Base-by-base conservation (phyloP, 495 filamentous ascomycete species). In the Annulohypoxylon maeteangense region DNA sequence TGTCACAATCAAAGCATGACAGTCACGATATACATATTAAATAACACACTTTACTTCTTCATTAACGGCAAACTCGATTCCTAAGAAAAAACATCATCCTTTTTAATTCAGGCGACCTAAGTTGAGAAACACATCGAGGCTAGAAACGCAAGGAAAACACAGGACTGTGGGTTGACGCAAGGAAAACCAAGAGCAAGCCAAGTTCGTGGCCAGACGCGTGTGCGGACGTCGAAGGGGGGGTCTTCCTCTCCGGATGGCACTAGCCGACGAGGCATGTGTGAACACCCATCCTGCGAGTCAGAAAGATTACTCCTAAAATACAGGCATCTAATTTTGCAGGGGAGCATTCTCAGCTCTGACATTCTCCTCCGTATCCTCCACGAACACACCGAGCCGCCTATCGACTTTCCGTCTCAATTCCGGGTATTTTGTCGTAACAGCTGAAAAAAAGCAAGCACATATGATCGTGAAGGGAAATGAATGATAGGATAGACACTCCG, bases 261-360 rank as follows among this genome's bases (percentile, higher is more conserved):
- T 25, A 70, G 73, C 68, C 73, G 55, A 61, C 62, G 64, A 74
- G 75, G 65, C 74, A 66, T 40, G 56, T 40, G 64, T 57, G 59
- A 48, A 67, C 60, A 69, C 61, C 65, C 56, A 67, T 75, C 61
- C 67, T 58, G 38, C 56, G 70, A 74, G 70, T 62, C 44, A 61
- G 63, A 74, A 62, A 32, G 51, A 62, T 64, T 67, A 70, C 74
- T 74, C 70, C 70, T 78, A 79, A 75, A 78, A 79, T 80, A 80
- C 78, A 80, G 71, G 68, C 74, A 75, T 79, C 74, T 79, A 74
- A 74, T 59, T 55, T 65, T 68, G 69, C 40, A 44, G 47, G 58
- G 68, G 59, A 53, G 68, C 44, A 50, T 14, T 59, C n/a, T n/a
- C 71, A 62, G 44, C 53, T 65, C 67, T 77, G 66, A 77, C 67